A percentile compares a stretch with the other conserved stretches of the same genome.
Evolutionary conservation across 257 asterid genomes (phyloP).

Genomic region (Solanum dulcamara): DNA sequence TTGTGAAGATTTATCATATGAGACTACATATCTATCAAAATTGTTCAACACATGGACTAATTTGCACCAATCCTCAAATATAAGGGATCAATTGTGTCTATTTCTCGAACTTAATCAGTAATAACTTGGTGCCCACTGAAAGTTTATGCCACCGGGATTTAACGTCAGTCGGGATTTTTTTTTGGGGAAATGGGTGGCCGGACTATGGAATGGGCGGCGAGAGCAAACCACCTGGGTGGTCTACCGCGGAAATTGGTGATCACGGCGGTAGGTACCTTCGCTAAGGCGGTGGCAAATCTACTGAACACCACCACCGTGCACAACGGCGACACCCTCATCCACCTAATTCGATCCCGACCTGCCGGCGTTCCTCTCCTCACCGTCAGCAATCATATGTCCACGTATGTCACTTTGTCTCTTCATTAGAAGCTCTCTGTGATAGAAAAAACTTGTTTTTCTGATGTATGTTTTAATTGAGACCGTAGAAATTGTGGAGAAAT

Average conservation of each 20-base stretch:
- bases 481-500: neutral
- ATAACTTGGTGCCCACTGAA: neutral
- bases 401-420: slow-evolving; percentile 47
- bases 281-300: slow-evolving; percentile 71
- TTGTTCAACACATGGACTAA: neutral
- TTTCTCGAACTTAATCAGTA: neutral
- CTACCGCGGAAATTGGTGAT: slow-evolving; percentile 66
- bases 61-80: neutral
- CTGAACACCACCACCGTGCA: slow-evolving; percentile 64
- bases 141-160: neutral
- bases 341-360: slow-evolving; percentile 73
- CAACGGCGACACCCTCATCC: slow-evolving; percentile 74
- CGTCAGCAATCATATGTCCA: slow-evolving; percentile 98
- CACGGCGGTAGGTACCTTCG: slow-evolving; percentile 66
- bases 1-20: too few relatives aligned
- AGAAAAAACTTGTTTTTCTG: neutral
- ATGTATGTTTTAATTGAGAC: neutral
- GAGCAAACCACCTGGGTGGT: slow-evolving; percentile 71
- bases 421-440: neutral
- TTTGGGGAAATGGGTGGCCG: slow-evolving; percentile 27
- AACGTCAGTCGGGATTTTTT: neutral
- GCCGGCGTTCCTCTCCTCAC: slow-evolving; percentile 87
- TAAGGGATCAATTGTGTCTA: neutral
- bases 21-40: neutral
- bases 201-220: slow-evolving; percentile 92